Evolutionary conservation across 2,329 filamentous ascomycete species (phyloP).

Genomic region (Verticillium tricorpus): DNA sequence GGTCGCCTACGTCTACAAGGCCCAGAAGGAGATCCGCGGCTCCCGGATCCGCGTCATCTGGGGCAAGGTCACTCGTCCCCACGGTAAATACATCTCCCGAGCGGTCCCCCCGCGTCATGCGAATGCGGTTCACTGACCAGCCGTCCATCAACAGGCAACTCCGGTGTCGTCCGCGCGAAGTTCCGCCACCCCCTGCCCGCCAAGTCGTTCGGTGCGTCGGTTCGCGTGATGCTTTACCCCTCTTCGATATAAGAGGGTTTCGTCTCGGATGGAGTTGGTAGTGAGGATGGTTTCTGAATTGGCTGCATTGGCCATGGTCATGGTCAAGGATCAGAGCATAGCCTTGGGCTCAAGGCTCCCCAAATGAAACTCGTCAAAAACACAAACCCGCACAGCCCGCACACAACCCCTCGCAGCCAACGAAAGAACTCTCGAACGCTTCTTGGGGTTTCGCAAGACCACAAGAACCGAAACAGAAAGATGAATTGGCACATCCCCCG

Average conservation of each 20-base stretch:
- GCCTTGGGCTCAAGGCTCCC: conserved; percentile 48
- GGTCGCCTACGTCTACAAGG: conserved; percentile 98
- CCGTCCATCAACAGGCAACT: conserved; percentile 65
- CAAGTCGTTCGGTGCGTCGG: conserved; percentile 92
- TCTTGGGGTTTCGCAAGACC: neutral
- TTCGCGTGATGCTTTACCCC: conserved; percentile 97
- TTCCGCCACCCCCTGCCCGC: conserved; percentile 95
- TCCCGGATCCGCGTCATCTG: conserved; percentile 99
- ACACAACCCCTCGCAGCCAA: neutral
- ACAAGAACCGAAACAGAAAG: neutral
- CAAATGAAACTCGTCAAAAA: conserved; percentile 48
- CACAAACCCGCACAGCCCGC: neutral
- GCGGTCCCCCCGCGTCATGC: conserved; percentile 6
- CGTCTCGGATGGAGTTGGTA: conserved; percentile 52
- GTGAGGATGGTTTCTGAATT: conserved; percentile 58
- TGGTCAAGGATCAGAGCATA: conserved; percentile 51
- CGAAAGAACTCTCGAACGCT: neutral
- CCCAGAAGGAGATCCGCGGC: conserved; percentile 88
- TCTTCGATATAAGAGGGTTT: conserved; percentile 80
- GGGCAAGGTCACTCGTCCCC: conserved; percentile 95
- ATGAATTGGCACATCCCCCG: neutral
- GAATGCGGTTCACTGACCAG: conserved; percentile 5
- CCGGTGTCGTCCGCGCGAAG: conserved; percentile 94
- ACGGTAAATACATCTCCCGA: conserved; percentile 60
- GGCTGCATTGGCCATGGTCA: conserved; percentile 54